phyloP scores from a whole-genome alignment of 2,329 filamentous ascomycete species.

The Atkinsonella hypoxylon region DNA sequence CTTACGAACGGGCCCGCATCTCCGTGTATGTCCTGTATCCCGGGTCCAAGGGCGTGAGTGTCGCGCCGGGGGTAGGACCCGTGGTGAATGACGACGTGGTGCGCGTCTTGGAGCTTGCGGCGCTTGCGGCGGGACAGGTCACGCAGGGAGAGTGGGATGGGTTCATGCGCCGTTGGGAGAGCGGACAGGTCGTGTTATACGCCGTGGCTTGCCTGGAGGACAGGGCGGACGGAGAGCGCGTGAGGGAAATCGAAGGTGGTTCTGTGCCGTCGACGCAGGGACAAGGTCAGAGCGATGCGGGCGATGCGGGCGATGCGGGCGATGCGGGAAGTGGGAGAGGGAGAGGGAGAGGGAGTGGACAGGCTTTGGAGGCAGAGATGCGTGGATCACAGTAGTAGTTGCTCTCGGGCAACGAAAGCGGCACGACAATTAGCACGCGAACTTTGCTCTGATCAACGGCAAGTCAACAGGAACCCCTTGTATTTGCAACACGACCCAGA shows the following conservation, averaged over 20 bases:
- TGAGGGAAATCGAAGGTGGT: no score
- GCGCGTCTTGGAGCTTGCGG: background rate
- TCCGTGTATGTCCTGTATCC: background rate
- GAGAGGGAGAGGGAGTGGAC: no score
- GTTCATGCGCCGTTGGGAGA: constrained; percentile 6
- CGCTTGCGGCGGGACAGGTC: constrained; percentile 3
- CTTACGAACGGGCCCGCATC: background rate
- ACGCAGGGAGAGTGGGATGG: constrained; percentile 13
- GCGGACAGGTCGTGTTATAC: background rate
- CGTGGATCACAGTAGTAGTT: no score
- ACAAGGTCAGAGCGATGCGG: no score
- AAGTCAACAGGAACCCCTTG: background rate
- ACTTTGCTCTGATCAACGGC: no score
- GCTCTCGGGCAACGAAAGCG: no score
- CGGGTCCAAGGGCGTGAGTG: background rate
- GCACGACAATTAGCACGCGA: no score
- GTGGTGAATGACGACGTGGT: background rate
- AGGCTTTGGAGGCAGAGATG: no score
- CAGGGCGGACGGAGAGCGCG: no score
- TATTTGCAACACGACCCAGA: background rate
- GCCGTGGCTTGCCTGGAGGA: background rate
- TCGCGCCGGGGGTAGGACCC: background rate
- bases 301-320: no score
- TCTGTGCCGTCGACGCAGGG: no score
- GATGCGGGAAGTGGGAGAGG: no score